These are phyloP conservation scores for Fusarium sp. DNA, from an alignment of 2,329 filamentous ascomycete species.

Conservation along the genomic window DNA sequence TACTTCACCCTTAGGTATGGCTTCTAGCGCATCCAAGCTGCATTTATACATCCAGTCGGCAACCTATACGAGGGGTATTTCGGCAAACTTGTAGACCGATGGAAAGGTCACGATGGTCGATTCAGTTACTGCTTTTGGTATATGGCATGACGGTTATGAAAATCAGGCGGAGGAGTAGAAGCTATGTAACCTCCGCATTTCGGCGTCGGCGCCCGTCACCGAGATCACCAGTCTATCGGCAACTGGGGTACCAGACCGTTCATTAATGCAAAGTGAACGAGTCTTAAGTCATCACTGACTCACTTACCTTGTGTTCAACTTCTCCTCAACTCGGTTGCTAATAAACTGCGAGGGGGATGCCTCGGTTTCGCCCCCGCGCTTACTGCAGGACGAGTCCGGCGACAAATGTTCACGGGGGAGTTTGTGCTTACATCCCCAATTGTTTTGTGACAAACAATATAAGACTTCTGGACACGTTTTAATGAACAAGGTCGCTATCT, in stretches of 20 bases:
- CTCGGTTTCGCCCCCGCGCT: too few species aligned
- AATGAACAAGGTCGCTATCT: fast-evolving
- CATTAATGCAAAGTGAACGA: too few species aligned
- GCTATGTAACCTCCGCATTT: slow-evolving; percentile 8
- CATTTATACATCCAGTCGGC: not conserved
- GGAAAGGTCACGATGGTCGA: not conserved
- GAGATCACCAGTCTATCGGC: not conserved
- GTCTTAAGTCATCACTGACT: too few species aligned
- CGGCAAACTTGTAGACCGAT: not conserved
- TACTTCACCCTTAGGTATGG: too few species aligned
- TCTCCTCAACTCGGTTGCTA: too few species aligned
- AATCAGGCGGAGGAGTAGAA: not conserved
- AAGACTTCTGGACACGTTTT: too few species aligned
- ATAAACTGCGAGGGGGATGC: too few species aligned
- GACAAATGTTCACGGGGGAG: not conserved
- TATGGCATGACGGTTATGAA: not conserved
- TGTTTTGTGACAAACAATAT: not conserved
- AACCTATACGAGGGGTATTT: not conserved
- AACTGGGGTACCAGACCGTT: too few species aligned
- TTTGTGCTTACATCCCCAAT: not conserved
- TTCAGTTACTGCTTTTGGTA: not conserved
- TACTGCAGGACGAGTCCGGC: too few species aligned
- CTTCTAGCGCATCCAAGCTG: too few species aligned
- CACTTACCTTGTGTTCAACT: too few species aligned
- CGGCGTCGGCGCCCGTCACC: slow-evolving; percentile 1